Evolutionary conservation across 2,329 filamentous ascomycete species (phyloP).

Genomic region (Corinectria fuckeliana): DNA sequence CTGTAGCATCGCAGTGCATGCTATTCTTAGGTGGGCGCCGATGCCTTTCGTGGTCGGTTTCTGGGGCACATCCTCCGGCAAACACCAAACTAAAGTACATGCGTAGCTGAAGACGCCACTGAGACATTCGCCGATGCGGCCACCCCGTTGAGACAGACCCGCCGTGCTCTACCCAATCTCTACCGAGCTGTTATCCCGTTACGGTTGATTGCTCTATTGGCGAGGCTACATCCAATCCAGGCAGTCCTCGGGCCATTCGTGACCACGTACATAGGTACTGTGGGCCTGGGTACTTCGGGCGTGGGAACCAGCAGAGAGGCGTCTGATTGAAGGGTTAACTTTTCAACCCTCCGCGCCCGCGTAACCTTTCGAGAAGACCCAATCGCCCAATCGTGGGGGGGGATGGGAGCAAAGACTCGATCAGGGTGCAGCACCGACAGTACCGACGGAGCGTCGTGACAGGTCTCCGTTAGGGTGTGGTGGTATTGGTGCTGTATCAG

Average conservation of each 20-base stretch:
- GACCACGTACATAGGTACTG: conserved; percentile 7
- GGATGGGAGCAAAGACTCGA: conserved; percentile 8
- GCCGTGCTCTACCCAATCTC: conserved; percentile 6
- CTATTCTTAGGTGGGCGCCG: conserved; percentile 18
- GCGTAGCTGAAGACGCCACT: conserved; percentile 18
- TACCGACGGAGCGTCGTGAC: conserved; percentile 25
- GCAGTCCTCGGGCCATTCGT: conserved; percentile 22
- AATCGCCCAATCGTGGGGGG: conserved; percentile 4
- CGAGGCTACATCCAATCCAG: conserved; percentile 7
- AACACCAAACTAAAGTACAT: conserved; percentile 14
- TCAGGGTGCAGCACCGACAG: conserved; percentile 23
- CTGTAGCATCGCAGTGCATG: conserved; percentile 8
- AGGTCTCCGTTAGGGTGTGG: conserved; percentile 12
- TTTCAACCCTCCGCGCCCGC: conserved; percentile 11
- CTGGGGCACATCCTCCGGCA: conserved; percentile 9
- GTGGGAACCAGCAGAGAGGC: conserved; percentile 5
- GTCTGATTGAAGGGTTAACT: conserved; percentile 38
- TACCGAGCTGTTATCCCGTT: conserved; percentile 25
- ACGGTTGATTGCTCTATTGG: conserved; percentile 5
- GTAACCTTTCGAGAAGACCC: conserved; percentile 20
- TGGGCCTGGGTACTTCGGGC: neutral
- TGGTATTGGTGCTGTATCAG: conserved; percentile 20
- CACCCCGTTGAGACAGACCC: neutral
- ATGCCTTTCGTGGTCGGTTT: conserved; percentile 8
- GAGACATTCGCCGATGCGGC: neutral